A percentile compares a stretch with the other conserved stretches of the same genome.
phyloP scores from a whole-genome alignment of 1,284 basidiomycete species.

The Porodaedalea pini region DNA sequence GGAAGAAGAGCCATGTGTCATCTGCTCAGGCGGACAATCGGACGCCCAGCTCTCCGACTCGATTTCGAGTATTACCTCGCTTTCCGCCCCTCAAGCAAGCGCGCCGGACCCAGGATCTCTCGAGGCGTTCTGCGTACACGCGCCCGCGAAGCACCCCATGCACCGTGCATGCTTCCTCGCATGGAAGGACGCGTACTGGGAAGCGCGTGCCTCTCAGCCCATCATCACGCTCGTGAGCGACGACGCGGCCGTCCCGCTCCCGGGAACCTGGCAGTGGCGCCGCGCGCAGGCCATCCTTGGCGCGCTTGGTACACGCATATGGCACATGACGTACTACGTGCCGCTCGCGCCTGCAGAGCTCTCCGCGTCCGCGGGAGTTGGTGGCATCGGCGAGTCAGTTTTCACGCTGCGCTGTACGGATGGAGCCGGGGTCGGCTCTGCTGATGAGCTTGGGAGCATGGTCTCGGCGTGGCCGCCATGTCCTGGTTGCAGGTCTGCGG shows the following conservation, averaged over 20 bases:
- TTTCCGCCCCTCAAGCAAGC: slow-evolving; percentile 13
- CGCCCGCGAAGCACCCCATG: slow-evolving; percentile 29
- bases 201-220: slow-evolving; percentile 21
- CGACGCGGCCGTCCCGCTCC: slow-evolving; percentile 5
- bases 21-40: slow-evolving; percentile 27
- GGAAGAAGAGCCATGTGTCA: slow-evolving; percentile 27
- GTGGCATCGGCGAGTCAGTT: slow-evolving; percentile 14
- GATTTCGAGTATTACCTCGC: slow-evolving; percentile 24
- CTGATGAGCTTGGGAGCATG: slow-evolving; percentile 19
- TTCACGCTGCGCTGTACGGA: slow-evolving; percentile 1
- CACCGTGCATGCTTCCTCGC: slow-evolving; percentile 29
- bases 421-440: neutral
- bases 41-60: slow-evolving; percentile 23
- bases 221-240: slow-evolving; percentile 21
- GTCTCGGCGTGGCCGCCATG: slow-evolving; percentile 24
- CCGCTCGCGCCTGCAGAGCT: slow-evolving; percentile 8
- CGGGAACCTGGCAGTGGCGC: slow-evolving; percentile 16
- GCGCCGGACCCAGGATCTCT: slow-evolving; percentile 23
- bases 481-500: slow-evolving; percentile 24
- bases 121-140: slow-evolving; percentile 29
- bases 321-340: slow-evolving; percentile 12
- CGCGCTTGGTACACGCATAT: slow-evolving; percentile 15
- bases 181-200: slow-evolving; percentile 29
- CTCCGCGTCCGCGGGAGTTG: neutral
- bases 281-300: slow-evolving; percentile 22